Percentiles rank a stretch among this genome's conserved stretches.
These are phyloP conservation scores for Ettlia oleoabundans DNA, from an alignment of 139 green algal genomes.

Conservation along the genomic window DNA sequence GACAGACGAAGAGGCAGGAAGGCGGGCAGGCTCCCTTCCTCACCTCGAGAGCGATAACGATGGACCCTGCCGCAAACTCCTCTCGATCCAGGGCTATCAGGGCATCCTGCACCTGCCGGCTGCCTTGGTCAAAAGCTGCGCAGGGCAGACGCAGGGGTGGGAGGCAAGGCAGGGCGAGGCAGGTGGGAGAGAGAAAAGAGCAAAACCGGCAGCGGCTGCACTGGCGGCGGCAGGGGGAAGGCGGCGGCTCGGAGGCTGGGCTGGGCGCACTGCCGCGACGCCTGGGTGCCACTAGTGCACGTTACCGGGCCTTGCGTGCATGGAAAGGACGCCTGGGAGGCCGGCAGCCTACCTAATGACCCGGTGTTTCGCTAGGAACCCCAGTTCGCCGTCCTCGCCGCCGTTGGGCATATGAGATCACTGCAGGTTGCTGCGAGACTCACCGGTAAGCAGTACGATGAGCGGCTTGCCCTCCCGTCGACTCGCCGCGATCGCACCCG, in stretches of 20 bases:
- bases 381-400: not conserved
- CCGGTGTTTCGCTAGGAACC: not conserved
- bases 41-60: constrained; percentile 17
- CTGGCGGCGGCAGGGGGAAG: too few relatives aligned
- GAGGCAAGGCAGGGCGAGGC: not conserved
- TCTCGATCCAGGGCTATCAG: not conserved
- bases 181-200: not conserved
- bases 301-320: too few relatives aligned
- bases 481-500: not conserved
- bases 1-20: not conserved
- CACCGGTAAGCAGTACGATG: constrained; percentile 31
- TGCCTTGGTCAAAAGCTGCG: constrained; percentile 20
- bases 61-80: not conserved
- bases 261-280: too few relatives aligned
- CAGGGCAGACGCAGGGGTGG: not conserved
- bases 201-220: not conserved
- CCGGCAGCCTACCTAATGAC: too few relatives aligned
- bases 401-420: not conserved
- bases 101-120: constrained; percentile 21
- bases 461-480: not conserved
- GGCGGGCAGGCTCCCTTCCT: not conserved
- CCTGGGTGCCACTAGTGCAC: too few relatives aligned
- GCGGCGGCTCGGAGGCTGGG: too few relatives aligned
- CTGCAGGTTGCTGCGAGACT: not conserved
- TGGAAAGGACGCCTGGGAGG: too few relatives aligned